These are phyloP conservation scores for Neurospora tetrasperma DNA, from an alignment of 495 filamentous ascomycete genomes.

Conservation along the genomic window DNA sequence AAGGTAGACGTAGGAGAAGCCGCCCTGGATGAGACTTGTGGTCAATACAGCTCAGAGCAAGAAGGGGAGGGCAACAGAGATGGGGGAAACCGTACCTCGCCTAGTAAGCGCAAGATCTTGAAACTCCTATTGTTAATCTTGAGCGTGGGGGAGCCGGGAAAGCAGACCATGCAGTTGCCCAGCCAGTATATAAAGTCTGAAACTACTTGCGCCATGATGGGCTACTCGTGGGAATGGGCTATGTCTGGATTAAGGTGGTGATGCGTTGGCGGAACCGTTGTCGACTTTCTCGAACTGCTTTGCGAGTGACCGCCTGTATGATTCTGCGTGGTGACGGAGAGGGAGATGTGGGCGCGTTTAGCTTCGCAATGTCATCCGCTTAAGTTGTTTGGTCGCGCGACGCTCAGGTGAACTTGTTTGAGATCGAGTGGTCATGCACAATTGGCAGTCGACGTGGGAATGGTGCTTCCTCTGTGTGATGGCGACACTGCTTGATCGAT, in stretches of 20 bases:
- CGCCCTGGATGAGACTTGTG: conserved; percentile 47
- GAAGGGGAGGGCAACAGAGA: neutral
- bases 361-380: neutral
- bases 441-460: neutral
- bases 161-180: conserved; percentile 89
- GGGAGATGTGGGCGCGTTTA: neutral
- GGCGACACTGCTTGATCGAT: neutral
- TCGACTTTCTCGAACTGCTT: neutral
- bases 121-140: conserved; percentile 93
- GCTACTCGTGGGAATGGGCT: neutral
- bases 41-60: neutral
- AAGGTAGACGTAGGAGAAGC: conserved; percentile 97
- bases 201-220: conserved; percentile 70
- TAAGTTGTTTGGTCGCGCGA: neutral
- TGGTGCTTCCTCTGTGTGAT: neutral
- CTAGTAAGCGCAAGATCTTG: conserved; percentile 86
- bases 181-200: conserved; percentile 84
- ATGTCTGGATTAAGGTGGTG: neutral
- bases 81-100: conserved; percentile 50
- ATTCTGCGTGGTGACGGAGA: neutral
- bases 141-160: conserved; percentile 82
- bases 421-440: neutral
- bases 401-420: neutral
- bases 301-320: neutral
- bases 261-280: neutral